phyloP scores from a whole-genome alignment of 768 basidiomycete species.

The Mycena vitilis region DNA sequence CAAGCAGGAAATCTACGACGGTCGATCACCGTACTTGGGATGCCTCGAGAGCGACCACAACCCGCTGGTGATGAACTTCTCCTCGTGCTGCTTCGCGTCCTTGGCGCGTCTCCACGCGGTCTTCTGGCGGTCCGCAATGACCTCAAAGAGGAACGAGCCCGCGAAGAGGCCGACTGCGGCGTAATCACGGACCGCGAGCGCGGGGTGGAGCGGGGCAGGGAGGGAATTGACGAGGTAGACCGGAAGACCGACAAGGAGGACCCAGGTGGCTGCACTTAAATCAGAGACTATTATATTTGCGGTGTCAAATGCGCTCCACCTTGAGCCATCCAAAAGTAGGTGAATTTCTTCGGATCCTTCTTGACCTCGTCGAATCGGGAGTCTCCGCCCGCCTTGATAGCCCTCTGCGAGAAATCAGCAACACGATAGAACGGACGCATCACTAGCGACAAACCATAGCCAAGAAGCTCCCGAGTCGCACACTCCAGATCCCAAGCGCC shows the following conservation, averaged over 20 bases:
- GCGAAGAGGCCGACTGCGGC: conserved; percentile 64
- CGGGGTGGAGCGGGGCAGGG: conserved; percentile 60
- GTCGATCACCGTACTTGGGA: conserved; percentile 67
- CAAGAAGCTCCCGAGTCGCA: conserved; percentile 72
- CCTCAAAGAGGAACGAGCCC: conserved; percentile 69
- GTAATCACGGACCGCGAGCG: conserved; percentile 67
- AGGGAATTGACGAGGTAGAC: conserved; percentile 73
- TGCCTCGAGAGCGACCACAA: conserved; percentile 77
- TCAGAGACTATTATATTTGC: neutral
- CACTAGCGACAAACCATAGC: conserved; percentile 48
- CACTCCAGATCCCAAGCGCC: conserved; percentile 69
- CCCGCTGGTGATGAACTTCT: conserved; percentile 76
- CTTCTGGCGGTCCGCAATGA: conserved; percentile 75
- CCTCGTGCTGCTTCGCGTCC: conserved; percentile 72
- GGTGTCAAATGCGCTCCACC: conserved; percentile 35
- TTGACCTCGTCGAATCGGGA: conserved; percentile 72
- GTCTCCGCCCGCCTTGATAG: conserved; percentile 68
- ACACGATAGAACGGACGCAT: neutral
- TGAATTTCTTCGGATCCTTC: conserved; percentile 55
- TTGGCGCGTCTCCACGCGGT: conserved; percentile 68
- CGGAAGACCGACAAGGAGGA: conserved; percentile 74
- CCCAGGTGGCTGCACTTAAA: conserved; percentile 63
- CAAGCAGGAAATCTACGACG: neutral
- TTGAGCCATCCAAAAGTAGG: conserved; percentile 72
- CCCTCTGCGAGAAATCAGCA: conserved; percentile 40